Conservation (phyloP, 2,329 filamentous ascomycete genomes). For the Colletotrichum sp. region DNA sequence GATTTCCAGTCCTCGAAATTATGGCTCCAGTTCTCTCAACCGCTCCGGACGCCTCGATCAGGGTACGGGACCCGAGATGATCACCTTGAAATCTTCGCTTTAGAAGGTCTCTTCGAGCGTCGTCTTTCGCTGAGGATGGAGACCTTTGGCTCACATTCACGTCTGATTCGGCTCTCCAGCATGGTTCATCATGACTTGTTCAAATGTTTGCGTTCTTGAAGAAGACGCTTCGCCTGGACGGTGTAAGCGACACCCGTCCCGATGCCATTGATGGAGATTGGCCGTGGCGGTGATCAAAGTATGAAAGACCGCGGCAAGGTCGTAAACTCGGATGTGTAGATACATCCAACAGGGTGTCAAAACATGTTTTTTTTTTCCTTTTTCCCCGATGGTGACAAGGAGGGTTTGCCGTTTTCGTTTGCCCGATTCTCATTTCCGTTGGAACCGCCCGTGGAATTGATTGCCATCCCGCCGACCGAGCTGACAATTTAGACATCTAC, state of each 20-base stretch:
- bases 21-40: not conserved
- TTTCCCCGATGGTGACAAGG: not conserved
- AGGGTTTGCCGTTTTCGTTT: not conserved
- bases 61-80: not conserved
- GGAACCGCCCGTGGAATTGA: not conserved
- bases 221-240: not conserved
- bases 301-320: not conserved
- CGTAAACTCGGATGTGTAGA: not conserved
- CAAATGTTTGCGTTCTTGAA: not conserved
- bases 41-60: not conserved
- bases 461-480: not conserved
- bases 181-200: not conserved
- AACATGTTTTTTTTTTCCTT: not conserved
- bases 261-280: not conserved
- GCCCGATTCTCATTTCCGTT: not conserved
- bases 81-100: not conserved
- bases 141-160: not conserved
- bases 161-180: not conserved
- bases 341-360: not conserved
- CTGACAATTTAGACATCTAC: not conserved
- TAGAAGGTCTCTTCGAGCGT: not conserved
- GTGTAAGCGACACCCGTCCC: not conserved
- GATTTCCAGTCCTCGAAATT: not conserved
- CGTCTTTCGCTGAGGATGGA: rapidly evolving
- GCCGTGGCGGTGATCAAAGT: not conserved